Percentiles rank a stretch among this genome's conserved stretches.
phyloP scores from a whole-genome alignment of 73 alveolate species.

The Blepharisma stoltei region DNA sequence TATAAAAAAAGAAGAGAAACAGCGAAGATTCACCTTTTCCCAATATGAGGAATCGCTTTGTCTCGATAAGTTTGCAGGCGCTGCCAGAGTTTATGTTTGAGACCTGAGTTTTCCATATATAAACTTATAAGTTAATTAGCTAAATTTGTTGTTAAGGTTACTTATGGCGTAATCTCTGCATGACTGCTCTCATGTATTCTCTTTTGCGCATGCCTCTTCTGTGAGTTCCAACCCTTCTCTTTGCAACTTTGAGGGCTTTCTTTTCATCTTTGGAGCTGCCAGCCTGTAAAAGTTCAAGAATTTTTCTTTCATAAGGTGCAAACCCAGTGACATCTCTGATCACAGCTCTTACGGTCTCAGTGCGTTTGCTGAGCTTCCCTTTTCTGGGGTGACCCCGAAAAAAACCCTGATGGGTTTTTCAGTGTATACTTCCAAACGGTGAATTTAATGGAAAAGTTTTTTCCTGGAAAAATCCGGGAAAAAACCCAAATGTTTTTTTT shows the following conservation, averaged over 20 bases:
- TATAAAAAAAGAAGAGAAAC: neutral
- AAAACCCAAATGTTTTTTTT: no score
- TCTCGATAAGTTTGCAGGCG: conserved; percentile 3
- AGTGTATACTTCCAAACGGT: no score
- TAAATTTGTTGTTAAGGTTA: no score
- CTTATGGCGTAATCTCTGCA: conserved; percentile 19
- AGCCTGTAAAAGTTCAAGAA: conserved; percentile 85
- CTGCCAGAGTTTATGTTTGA: neutral
- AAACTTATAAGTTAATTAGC: no score
- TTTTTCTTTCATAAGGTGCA: conserved; percentile 92
- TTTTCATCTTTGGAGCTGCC: conserved; percentile 78
- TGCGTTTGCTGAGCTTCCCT: conserved; percentile 65
- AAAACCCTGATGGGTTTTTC: no score
- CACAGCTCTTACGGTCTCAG: conserved; percentile 60
- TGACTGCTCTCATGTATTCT: conserved; percentile 66
- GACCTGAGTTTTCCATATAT: no score
- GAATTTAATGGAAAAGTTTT: no score
- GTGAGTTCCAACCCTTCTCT: conserved; percentile 91
- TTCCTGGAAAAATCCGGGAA: conserved; percentile 6
- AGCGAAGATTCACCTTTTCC: neutral
- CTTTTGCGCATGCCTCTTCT: conserved; percentile 89
- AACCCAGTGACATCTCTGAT: conserved; percentile 91
- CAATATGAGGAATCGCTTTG: neutral
- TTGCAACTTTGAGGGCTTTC: conserved; percentile 91
- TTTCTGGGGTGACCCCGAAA: conserved; percentile 35